These are phyloP conservation scores for Penicillium samsonianum DNA, from an alignment of 495 filamentous ascomycete genomes.

Conservation along the genomic window DNA sequence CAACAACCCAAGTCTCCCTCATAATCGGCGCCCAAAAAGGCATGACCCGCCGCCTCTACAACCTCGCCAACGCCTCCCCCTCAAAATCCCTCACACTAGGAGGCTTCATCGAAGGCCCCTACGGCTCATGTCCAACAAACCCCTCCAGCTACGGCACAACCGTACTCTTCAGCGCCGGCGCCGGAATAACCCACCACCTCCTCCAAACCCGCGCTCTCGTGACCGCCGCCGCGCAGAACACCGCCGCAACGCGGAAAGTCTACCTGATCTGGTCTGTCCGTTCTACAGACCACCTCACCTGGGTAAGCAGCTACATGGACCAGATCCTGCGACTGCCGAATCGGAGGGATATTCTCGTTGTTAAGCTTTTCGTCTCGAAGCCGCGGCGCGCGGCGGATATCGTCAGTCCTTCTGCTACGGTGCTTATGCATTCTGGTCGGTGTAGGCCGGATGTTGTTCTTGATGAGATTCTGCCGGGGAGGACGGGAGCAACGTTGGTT, in stretches of 20 bases:
- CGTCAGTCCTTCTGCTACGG: constrained; percentile 73
- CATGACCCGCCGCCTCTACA: constrained; percentile 77
- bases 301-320: constrained; percentile 96
- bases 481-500: constrained; percentile 81
- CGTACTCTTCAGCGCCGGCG: constrained; percentile 82
- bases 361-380: constrained; percentile 88
- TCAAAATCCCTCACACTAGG: constrained; percentile 59
- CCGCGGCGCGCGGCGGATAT: constrained; percentile 65
- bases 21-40: constrained; percentile 77
- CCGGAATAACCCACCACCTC: constrained; percentile 87
- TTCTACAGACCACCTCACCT: constrained; percentile 82
- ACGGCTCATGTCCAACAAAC: constrained; percentile 64
- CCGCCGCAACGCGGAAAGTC: constrained; percentile 75
- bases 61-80: constrained; percentile 60
- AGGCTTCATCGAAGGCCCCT: constrained; percentile 80
- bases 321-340: constrained; percentile 81
- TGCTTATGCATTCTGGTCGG: constrained; percentile 86
- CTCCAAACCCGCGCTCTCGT: constrained; percentile 76
- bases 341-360: constrained; percentile 76
- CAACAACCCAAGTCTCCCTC: constrained; percentile 67
- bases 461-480: constrained; percentile 71
- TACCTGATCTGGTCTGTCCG: constrained; percentile 91
- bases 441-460: constrained; percentile 61
- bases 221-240: constrained; percentile 63
- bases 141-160: constrained; percentile 82